phyloP scores from a whole-genome alignment of 257 asterid genomes.

The Solanum sejunctum region DNA sequence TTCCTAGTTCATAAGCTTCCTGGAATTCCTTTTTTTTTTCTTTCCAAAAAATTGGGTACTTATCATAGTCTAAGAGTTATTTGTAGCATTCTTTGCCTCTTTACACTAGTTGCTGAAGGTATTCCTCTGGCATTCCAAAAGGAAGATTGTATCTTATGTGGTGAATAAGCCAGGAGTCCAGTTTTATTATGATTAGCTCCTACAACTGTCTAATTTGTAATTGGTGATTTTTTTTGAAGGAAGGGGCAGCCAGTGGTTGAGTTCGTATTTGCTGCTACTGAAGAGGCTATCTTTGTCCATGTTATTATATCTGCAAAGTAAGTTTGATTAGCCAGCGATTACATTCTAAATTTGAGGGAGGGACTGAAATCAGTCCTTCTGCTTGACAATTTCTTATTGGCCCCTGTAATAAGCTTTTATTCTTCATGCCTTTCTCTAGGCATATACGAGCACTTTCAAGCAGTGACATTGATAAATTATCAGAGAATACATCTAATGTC shows the following conservation, averaged over 20 bases:
- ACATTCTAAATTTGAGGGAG: slow-evolving; percentile 1
- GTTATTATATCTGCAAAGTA: slow-evolving; percentile 86
- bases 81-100: not conserved
- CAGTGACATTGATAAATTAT: slow-evolving; percentile 61
- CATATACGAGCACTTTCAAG: slow-evolving; percentile 78
- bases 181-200: slow-evolving; percentile 1
- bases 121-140: not conserved
- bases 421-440: slow-evolving; percentile 34
- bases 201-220: slow-evolving; percentile 3
- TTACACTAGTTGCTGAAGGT: not conserved
- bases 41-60: not conserved
- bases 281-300: slow-evolving; percentile 90
- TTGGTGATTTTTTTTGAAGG: slow-evolving; percentile 48
- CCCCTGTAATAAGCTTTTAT: not conserved
- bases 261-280: slow-evolving; percentile 86
- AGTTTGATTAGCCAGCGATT: slow-evolving; percentile 10
- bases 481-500: slow-evolving; percentile 37
- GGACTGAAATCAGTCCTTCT: not conserved
- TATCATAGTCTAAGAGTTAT: not conserved
- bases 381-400: not conserved
- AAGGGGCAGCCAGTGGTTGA: slow-evolving; percentile 93
- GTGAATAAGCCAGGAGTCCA: not conserved
- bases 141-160: not conserved
- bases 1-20: not conserved
- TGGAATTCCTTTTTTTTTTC: not conserved